These are phyloP conservation scores for Orbilia brochopaga DNA, from an alignment of 2,329 filamentous ascomycete species.

Conservation along the genomic window DNA sequence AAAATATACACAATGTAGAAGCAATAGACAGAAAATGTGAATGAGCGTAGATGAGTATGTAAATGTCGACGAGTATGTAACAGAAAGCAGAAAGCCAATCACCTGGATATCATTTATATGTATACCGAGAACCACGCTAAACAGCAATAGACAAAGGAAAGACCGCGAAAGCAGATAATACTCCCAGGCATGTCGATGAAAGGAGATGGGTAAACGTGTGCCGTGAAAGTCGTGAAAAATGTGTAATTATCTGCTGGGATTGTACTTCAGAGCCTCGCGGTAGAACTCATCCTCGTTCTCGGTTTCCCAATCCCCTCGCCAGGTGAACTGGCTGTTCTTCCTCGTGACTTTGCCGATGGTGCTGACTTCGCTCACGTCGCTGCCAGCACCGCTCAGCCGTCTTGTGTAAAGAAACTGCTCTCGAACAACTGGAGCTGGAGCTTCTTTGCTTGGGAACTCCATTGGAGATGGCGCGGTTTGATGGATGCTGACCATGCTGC, in stretches of 20 bases:
- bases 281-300: conserved; percentile 48
- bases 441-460: conserved; percentile 34
- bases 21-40: conserved; percentile 3
- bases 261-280: conserved; percentile 42
- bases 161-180: neutral
- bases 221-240: neutral
- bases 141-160: conserved; percentile 12
- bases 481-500: conserved; percentile 40
- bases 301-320: conserved; percentile 48
- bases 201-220: neutral
- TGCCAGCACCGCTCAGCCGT: conserved; percentile 34
- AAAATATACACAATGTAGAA: neutral
- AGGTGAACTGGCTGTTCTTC: conserved; percentile 45
- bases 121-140: conserved; percentile 3
- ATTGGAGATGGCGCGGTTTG: conserved; percentile 23
- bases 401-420: conserved; percentile 22
- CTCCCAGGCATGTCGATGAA: neutral
- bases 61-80: conserved; percentile 1
- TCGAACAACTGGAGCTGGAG: conserved; percentile 6
- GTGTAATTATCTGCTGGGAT: conserved; percentile 20
- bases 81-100: neutral
- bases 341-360: conserved; percentile 47
- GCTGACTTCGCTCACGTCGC: conserved; percentile 45
- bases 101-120: conserved; percentile 4
- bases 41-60: neutral